These are phyloP conservation scores for Carallia pectinifolia DNA, from an alignment of 345 rosid genomes.

Conservation along the genomic window DNA sequence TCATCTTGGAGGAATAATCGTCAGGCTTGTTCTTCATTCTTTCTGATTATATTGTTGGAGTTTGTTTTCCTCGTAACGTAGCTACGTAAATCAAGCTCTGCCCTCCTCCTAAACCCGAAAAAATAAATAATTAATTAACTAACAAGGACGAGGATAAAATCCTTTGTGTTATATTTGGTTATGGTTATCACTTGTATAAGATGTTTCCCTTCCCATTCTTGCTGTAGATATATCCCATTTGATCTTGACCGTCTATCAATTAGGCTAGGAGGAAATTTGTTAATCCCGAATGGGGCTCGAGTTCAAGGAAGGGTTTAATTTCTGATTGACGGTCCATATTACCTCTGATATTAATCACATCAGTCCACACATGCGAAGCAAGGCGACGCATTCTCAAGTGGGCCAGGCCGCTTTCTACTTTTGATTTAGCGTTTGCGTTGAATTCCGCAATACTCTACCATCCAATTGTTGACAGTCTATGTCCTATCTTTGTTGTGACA, in stretches of 20 bases:
- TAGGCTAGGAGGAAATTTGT: not conserved
- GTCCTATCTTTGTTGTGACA: too few relatives aligned
- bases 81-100: too few relatives aligned
- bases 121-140: too few relatives aligned
- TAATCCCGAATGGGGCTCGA: not conserved
- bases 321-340: not conserved
- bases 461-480: too few relatives aligned
- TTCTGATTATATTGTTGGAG: too few relatives aligned
- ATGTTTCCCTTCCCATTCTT: not conserved
- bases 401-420: constrained; percentile 8
- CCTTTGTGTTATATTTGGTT: not conserved
- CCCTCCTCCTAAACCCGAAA: too few relatives aligned
- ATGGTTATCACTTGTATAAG: constrained; percentile 7
- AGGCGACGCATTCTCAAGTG: not conserved
- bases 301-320: not conserved
- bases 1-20: too few relatives aligned
- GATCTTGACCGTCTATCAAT: not conserved
- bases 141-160: too few relatives aligned
- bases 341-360: not conserved
- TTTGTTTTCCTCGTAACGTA: too few relatives aligned
- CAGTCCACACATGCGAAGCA: constrained; percentile 1
- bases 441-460: too few relatives aligned
- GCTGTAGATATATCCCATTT: not conserved
- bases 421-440: constrained; percentile 10
- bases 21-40: too few relatives aligned